Evolutionary conservation across 257 asterid species (phyloP), one percentile per base, ranked within the genome.

Genomic region (Gentiana straminea): DNA sequence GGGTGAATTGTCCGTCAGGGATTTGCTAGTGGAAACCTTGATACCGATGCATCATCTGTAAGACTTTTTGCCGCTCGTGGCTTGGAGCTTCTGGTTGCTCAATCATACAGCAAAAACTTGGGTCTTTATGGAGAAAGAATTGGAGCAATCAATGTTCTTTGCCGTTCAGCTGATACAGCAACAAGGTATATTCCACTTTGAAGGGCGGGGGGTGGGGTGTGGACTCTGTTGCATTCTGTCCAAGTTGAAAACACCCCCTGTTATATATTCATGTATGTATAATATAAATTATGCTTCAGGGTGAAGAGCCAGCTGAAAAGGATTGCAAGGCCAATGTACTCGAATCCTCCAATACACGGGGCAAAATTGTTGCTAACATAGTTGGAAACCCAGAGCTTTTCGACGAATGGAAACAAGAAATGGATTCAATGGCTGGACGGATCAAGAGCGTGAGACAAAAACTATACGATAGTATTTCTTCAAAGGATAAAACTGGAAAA

Each of bases 21-120:
- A 64, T 91, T 87, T 82, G 98, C 98, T 56, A 91, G 98, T 61
- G 98, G 98, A 55, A 91, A 95, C 78, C 98, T 91, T 54, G 95
- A 91, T 49, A 69, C 65, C 70, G 98, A 91, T 70, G 96, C 96
- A 59, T 86, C 94, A 56, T 86, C 98, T 41, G 94, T 87, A 73
- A 83, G 98, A 68, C 59, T 81, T 75, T 91, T 91, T 79, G 89
- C 96, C 72, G 84, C 82, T 35, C 94, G 95, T 60, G 98, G 98
- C 59, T 69, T 87, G 92, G 98, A 91, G 75, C 76, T 86, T 73
- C 67, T 91, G 46, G 81, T 91, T 60, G 98, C 96, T 65, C 98
- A 91, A 75, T 91, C 98, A 62, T 86, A 91, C 74, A 87, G 98
- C 70, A 91, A 91, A 66, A 91, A 86, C 66, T 62, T 91, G 75